These are phyloP conservation scores for Kluyveromyces aestuarii DNA, from an alignment of 805 yeast genomes.

Conservation along the genomic window DNA sequence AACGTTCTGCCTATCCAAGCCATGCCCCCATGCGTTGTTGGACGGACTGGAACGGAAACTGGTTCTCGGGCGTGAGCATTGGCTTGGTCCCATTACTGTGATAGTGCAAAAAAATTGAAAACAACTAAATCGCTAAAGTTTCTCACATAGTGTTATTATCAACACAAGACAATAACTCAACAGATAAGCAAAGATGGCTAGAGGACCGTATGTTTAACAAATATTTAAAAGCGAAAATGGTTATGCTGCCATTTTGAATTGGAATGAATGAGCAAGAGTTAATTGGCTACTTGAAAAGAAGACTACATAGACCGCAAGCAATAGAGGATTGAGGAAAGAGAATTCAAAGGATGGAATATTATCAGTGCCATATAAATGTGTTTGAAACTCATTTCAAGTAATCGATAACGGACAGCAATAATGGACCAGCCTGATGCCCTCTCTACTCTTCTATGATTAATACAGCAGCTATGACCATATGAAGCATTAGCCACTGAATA, in stretches of 20 bases:
- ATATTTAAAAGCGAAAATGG: not conserved
- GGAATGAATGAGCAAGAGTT: not conserved
- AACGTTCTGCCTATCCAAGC: not conserved
- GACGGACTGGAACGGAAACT: not conserved
- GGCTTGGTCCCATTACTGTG: slow-evolving; percentile 8
- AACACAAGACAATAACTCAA: slow-evolving; percentile 6
- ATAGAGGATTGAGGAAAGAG: not conserved
- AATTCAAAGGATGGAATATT: not conserved
- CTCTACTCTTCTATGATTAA: too few relatives aligned
- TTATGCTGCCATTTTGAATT: not conserved
- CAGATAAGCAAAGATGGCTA: slow-evolving; percentile 46
- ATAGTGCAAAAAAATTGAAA: not conserved
- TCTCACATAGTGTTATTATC: not conserved
- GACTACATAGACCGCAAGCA: not conserved
- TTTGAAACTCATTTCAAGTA: too few relatives aligned
- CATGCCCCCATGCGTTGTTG: not conserved
- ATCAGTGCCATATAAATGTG: too few relatives aligned
- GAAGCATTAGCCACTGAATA: not conserved
- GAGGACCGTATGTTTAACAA: slow-evolving; percentile 56
- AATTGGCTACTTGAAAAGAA: not conserved
- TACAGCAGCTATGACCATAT: not conserved
- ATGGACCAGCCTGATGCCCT: too few relatives aligned
- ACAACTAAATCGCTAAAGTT: not conserved
- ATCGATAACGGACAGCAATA: too few relatives aligned
- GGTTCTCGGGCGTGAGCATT: not conserved